Evolutionary conservation across 1,139 yeast species (phyloP).

Genomic region (Diutina pseudorugosa): DNA sequence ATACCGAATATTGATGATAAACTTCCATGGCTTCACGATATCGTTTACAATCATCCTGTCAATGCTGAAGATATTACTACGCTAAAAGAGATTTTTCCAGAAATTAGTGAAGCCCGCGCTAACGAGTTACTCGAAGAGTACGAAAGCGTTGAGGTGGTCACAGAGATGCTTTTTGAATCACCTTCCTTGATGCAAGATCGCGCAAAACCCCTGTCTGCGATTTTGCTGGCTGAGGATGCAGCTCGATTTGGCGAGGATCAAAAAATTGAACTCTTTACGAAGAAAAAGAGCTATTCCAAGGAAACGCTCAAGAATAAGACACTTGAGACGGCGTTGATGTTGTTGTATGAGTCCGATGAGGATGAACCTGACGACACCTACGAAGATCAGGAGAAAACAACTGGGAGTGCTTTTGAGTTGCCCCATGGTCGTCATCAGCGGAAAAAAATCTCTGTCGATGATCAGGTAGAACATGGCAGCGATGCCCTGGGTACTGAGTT

Average conservation of each 20-base stretch:
- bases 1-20: constrained; percentile 39
- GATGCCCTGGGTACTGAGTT: constrained; percentile 5
- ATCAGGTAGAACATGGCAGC: constrained; percentile 11
- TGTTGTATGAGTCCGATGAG: constrained; percentile 63
- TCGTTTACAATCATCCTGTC: constrained; percentile 8
- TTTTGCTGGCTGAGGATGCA: constrained; percentile 6
- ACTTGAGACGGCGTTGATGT: constrained; percentile 47
- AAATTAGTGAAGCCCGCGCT: constrained; percentile 32
- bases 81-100: constrained; percentile 50
- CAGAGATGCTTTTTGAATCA: constrained; percentile 50
- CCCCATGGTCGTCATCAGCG: background rate
- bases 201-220: background rate
- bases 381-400: constrained; percentile 50
- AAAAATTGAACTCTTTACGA: constrained; percentile 16
- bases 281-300: constrained; percentile 9
- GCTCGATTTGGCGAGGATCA: constrained; percentile 20
- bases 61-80: constrained; percentile 28
- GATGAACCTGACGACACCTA: constrained; percentile 81
- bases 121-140: constrained; percentile 33
- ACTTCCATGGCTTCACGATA: constrained; percentile 25
- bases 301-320: constrained; percentile 41
- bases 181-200: constrained; percentile 26
- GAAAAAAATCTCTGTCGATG: constrained; percentile 8
- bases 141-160: constrained; percentile 44
- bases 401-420: background rate